Conservation (phyloP, 78 protist species). For the Dictyostelium intermedium region DNA sequence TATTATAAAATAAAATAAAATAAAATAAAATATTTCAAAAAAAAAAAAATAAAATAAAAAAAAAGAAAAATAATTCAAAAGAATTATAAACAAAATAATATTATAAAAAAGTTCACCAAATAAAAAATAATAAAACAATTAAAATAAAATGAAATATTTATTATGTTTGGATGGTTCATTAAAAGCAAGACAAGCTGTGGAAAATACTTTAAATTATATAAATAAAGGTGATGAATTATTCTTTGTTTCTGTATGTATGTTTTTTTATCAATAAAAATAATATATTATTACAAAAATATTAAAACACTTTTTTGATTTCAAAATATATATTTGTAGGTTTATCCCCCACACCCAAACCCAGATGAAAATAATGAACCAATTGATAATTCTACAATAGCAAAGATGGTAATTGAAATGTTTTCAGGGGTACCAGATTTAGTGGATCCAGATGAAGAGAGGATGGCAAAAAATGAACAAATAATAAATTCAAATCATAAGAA, state of each 20-base stretch:
- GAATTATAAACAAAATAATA: background rate
- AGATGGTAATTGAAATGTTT: slow-evolving; percentile 56
- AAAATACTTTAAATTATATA: background rate
- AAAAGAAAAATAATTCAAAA: background rate
- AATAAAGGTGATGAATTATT: background rate
- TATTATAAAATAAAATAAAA: background rate
- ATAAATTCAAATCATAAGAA: slow-evolving; percentile 44
- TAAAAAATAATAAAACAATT: background rate
- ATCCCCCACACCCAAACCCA: slow-evolving; percentile 33
- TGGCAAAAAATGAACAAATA: background rate
- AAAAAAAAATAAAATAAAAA: background rate
- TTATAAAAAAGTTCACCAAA: background rate
- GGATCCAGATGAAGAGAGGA: slow-evolving; percentile 3
- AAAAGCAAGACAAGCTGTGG: background rate
- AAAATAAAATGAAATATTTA: slow-evolving; percentile 46
- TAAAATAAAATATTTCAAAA: background rate
- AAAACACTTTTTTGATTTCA: too few species aligned
- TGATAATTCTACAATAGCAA: slow-evolving; percentile 5
- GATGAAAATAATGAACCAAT: background rate
- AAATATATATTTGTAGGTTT: slow-evolving; percentile 33
- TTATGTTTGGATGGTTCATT: slow-evolving; percentile 46
- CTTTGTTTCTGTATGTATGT: slow-evolving; percentile 42
- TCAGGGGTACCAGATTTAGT: slow-evolving; percentile 62
- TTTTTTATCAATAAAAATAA: too few species aligned
- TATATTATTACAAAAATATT: too few species aligned